Percentiles rank a stretch among this genome's conserved stretches.
Conservation (phyloP, 805 yeast species). For the Candida rishiriensis region DNA sequence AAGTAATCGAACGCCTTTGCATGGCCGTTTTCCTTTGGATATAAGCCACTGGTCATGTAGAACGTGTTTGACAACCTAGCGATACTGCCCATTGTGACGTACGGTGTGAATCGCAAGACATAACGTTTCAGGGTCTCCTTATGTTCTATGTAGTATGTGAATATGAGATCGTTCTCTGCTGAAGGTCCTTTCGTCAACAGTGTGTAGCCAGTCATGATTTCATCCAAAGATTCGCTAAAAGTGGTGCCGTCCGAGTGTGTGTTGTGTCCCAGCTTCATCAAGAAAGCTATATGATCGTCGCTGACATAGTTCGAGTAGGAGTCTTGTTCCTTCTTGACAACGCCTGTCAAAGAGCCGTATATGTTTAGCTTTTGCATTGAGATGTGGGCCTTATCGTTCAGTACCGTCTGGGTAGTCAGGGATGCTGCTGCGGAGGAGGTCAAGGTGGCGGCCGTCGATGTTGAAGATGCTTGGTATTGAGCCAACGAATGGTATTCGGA, state of each 20-base stretch:
- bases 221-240: conserved; percentile 1
- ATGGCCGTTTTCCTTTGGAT: neutral
- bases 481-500: too few species aligned
- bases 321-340: neutral
- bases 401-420: neutral
- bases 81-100: conserved; percentile 9
- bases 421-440: too few species aligned
- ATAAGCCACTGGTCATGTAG: conserved; percentile 5
- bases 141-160: conserved; percentile 5
- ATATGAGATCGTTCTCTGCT: conserved; percentile 9
- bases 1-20: neutral
- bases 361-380: conserved; percentile 1
- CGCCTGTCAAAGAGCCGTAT: neutral
- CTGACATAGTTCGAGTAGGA: neutral
- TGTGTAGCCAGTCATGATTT: conserved; percentile 1
- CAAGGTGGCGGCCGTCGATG: too few species aligned
- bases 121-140: conserved; percentile 5
- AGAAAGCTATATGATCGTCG: conserved; percentile 8
- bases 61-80: conserved; percentile 10
- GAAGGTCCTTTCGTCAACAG: conserved; percentile 14
- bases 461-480: too few species aligned
- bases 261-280: conserved; percentile 1
- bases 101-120: conserved; percentile 10
- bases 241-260: neutral
- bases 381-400: neutral